Conservation (phyloP, 2,329 filamentous ascomycete genomes). For the Septoria petroselini region DNA sequence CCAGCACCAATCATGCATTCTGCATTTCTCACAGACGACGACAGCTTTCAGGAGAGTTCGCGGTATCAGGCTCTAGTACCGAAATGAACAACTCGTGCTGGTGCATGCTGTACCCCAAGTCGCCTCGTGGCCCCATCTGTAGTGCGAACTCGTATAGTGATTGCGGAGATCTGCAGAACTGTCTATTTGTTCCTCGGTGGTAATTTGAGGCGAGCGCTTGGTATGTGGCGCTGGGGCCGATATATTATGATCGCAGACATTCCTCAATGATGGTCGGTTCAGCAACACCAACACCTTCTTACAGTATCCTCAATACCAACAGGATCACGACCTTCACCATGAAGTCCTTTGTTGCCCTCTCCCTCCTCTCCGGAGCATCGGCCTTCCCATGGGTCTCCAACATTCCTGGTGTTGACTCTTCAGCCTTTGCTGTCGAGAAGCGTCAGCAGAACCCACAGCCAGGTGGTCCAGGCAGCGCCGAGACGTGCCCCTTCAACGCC, state of each 20-base stretch:
- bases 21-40: constrained; percentile 3
- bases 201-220: constrained; percentile 3
- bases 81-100: background rate
- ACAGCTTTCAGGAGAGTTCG: background rate
- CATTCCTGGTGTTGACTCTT: constrained; percentile 40
- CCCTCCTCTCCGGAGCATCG: constrained; percentile 27
- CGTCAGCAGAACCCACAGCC: constrained; percentile 36
- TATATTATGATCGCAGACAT: constrained; percentile 9
- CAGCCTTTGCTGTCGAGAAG: constrained; percentile 28
- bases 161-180: constrained; percentile 12
- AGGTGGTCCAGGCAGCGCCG: constrained; percentile 30
- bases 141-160: background rate
- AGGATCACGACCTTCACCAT: constrained; percentile 19
- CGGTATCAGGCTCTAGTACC: background rate
- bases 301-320: background rate
- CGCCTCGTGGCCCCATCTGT: constrained; percentile 10
- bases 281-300: constrained; percentile 10
- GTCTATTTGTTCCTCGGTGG: constrained; percentile 12
- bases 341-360: constrained; percentile 29
- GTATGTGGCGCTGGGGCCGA: constrained; percentile 2
- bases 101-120: background rate
- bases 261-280: constrained; percentile 4
- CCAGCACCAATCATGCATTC: constrained; percentile 9
- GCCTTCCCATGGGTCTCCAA: constrained; percentile 43
- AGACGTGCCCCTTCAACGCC: constrained; percentile 41